These are phyloP conservation scores for Leptographium lundbergii DNA, from an alignment of 2,329 filamentous ascomycete species.

Conservation along the genomic window DNA sequence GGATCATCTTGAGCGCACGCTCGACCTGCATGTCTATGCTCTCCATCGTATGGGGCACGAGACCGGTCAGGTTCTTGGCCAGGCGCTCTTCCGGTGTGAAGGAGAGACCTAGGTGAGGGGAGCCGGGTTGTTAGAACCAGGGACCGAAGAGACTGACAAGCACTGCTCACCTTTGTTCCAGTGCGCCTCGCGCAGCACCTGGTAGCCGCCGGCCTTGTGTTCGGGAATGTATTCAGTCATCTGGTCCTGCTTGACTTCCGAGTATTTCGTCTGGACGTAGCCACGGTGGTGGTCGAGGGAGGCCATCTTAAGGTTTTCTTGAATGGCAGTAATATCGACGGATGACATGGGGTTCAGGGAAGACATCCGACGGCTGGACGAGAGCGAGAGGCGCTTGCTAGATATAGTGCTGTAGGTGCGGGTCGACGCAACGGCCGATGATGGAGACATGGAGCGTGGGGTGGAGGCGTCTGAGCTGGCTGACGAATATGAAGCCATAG, in stretches of 20 bases:
- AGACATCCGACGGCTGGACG: slow-evolving; percentile 35
- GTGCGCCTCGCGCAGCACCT: slow-evolving; percentile 46
- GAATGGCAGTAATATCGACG: slow-evolving; percentile 43
- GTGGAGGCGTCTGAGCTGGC: slow-evolving; percentile 38
- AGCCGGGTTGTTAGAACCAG: not conserved
- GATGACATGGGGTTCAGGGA: slow-evolving; percentile 42
- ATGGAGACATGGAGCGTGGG: slow-evolving; percentile 40
- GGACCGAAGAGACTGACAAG: not conserved
- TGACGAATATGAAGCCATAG: slow-evolving; percentile 32
- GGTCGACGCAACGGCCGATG: slow-evolving; percentile 31
- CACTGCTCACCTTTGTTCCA: slow-evolving; percentile 52
- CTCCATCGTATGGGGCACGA: slow-evolving; percentile 53
- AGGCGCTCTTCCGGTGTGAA: slow-evolving; percentile 53
- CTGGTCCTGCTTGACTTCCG: slow-evolving; percentile 40
- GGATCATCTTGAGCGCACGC: slow-evolving; percentile 62
- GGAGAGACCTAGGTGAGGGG: slow-evolving; percentile 36
- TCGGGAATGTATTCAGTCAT: slow-evolving; percentile 41
- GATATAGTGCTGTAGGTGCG: slow-evolving; percentile 38
- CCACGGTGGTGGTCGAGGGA: slow-evolving; percentile 47
- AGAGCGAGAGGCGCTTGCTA: slow-evolving; percentile 38
- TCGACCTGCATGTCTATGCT: slow-evolving; percentile 46
- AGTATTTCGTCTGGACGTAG: slow-evolving; percentile 43
- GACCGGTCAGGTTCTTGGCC: slow-evolving; percentile 51
- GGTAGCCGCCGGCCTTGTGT: slow-evolving; percentile 43
- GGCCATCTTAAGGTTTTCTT: slow-evolving; percentile 48